A percentile compares a stretch with the other conserved stretches of the same genome.
These are phyloP conservation scores for Chrysoporthe deuterocubensis DNA, from an alignment of 2,329 filamentous ascomycete species.

Conservation along the genomic window DNA sequence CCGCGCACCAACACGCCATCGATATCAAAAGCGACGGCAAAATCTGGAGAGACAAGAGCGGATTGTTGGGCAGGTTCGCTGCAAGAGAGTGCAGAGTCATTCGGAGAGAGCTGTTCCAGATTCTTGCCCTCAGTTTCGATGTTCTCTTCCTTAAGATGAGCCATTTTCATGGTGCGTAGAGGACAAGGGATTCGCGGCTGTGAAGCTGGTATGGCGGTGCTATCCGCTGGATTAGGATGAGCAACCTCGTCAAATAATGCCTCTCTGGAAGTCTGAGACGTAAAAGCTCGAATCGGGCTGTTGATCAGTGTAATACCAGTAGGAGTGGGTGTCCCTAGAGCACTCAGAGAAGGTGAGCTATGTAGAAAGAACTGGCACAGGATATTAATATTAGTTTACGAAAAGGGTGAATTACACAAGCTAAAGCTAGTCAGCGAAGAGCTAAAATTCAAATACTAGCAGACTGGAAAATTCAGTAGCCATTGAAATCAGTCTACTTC, in stretches of 20 bases:
- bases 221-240: background rate
- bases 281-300: background rate
- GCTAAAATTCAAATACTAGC: too few relatives aligned
- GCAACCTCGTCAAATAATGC: background rate
- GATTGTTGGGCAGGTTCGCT: too few relatives aligned
- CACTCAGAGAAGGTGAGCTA: background rate
- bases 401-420: too few relatives aligned
- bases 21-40: slow-evolving; percentile 51
- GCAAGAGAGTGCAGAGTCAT: too few relatives aligned
- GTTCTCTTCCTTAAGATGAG: too few relatives aligned
- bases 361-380: background rate
- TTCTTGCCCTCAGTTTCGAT: too few relatives aligned
- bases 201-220: background rate
- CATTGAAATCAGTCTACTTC: too few relatives aligned
- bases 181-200: background rate
- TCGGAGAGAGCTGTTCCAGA: too few relatives aligned
- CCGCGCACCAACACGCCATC: slow-evolving; percentile 73
- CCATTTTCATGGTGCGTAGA: too few relatives aligned
- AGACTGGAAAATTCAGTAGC: too few relatives aligned
- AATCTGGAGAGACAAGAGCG: background rate
- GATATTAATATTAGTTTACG: too few relatives aligned
- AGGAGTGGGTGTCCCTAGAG: background rate
- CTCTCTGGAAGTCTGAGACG: background rate
- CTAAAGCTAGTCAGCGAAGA: too few relatives aligned
- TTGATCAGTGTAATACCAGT: background rate